These are phyloP conservation scores for Trichoderma hamatum DNA, from an alignment of 2,329 filamentous ascomycete species.

Conservation along the genomic window DNA sequence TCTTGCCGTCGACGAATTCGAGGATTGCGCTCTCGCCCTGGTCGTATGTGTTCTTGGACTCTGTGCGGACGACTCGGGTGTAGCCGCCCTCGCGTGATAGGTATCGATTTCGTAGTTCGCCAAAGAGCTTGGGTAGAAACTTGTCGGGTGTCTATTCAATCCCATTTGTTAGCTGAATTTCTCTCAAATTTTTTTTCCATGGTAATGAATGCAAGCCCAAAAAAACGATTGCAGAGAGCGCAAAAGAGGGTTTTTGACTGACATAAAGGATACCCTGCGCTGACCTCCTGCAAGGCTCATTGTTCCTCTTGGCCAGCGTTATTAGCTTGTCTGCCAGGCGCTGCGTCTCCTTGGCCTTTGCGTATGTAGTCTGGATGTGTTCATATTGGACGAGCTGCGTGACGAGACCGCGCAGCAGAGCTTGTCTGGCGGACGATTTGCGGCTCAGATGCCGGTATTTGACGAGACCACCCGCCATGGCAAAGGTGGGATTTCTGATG, in stretches of 20 bases:
- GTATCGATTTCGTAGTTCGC: constrained; percentile 79
- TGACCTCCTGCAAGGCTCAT: constrained; percentile 73
- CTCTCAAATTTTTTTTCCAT: not conserved
- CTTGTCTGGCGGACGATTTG: constrained; percentile 83
- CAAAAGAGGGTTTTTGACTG: constrained; percentile 31
- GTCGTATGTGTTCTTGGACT: constrained; percentile 80
- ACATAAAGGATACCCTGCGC: constrained; percentile 88
- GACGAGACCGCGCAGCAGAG: constrained; percentile 92
- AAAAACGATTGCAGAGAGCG: not conserved
- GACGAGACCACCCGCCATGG: constrained; percentile 82
- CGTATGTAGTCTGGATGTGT: constrained; percentile 91
- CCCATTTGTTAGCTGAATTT: not conserved
- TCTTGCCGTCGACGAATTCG: constrained; percentile 91
- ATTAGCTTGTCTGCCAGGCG: constrained; percentile 91
- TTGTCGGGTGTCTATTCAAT: constrained; percentile 63
- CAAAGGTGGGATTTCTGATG: not conserved
- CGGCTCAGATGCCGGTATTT: constrained; percentile 91
- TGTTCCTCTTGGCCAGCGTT: constrained; percentile 90
- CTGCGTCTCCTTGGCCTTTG: constrained; percentile 97
- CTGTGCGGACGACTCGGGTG: constrained; percentile 89
- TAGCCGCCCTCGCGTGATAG: constrained; percentile 81
- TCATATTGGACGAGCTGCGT: constrained; percentile 93
- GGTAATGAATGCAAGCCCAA: not conserved
- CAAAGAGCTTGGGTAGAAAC: constrained; percentile 85
- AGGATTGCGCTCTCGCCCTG: constrained; percentile 89